These are phyloP conservation scores for Malus asiatica DNA, from an alignment of 306 rosid genomes.

Conservation along the genomic window DNA sequence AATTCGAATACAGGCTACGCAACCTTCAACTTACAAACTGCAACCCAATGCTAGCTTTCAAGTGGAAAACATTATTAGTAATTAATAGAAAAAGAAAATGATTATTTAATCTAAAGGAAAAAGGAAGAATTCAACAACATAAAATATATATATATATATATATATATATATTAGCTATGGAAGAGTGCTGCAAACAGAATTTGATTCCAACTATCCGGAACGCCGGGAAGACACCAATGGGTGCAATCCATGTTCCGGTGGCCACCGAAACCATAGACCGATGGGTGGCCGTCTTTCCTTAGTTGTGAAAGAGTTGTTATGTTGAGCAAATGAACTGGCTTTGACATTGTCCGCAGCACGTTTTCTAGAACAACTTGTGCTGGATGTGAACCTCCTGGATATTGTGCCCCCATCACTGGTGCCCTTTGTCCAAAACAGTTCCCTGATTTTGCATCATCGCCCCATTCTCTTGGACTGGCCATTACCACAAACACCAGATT, in stretches of 20 bases:
- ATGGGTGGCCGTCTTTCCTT: conserved; percentile 26
- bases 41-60: no score
- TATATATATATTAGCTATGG: neutral
- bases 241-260: conserved; percentile 9
- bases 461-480: conserved; percentile 16
- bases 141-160: no score
- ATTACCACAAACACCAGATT: neutral
- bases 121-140: no score
- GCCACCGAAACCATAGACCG: neutral
- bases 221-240: conserved; percentile 27
- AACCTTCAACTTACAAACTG: no score
- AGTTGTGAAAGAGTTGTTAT: conserved; percentile 18
- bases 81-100: no score
- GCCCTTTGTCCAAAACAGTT: neutral
- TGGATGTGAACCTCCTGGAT: neutral
- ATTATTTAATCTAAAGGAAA: no score
- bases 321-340: conserved; percentile 16
- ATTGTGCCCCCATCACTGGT: neutral
- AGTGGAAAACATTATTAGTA: no score
- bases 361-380: conserved; percentile 7
- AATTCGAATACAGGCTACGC: no score
- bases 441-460: neutral
- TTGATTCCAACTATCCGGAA: conserved; percentile 27
- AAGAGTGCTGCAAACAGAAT: conserved; percentile 8
- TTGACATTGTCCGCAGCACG: conserved; percentile 6